Evolutionary conservation across 768 basidiomycete species (phyloP).

Genomic region (Kwoniella heveanensis): DNA sequence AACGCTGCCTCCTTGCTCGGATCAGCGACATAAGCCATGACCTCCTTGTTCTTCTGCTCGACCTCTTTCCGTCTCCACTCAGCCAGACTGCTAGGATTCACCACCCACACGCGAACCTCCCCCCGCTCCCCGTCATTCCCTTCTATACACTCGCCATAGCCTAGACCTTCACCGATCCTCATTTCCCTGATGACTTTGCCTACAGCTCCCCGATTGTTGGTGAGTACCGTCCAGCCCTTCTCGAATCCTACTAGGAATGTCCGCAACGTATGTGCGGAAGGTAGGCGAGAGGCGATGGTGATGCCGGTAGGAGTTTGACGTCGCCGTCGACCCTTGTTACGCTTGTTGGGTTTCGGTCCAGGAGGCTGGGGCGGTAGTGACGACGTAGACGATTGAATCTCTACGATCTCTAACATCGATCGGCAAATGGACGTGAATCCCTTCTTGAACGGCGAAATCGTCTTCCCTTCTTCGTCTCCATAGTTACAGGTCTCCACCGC

Average conservation of each 20-base stretch:
- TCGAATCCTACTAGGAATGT: slow-evolving; percentile 71
- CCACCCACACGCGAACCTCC: slow-evolving; percentile 67
- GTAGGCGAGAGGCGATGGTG: slow-evolving; percentile 22
- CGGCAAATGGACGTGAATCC: slow-evolving; percentile 62
- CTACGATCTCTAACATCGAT: slow-evolving; percentile 59
- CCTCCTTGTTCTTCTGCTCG: slow-evolving; percentile 27
- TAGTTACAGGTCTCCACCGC: slow-evolving; percentile 26
- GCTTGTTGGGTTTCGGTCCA: background rate
- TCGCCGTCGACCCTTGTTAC: slow-evolving; percentile 2
- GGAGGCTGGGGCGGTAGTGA: slow-evolving; percentile 35
- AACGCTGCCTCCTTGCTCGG: background rate
- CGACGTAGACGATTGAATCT: slow-evolving; percentile 54
- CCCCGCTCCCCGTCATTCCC: background rate
- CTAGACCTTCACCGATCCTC: slow-evolving; percentile 52
- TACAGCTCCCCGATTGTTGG: slow-evolving; percentile 78
- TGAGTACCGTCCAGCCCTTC: slow-evolving; percentile 80
- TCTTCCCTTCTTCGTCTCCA: slow-evolving; percentile 40
- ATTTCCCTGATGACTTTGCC: slow-evolving; percentile 73
- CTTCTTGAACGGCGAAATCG: slow-evolving; percentile 57
- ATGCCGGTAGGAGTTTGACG: slow-evolving; percentile 57
- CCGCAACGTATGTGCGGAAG: slow-evolving; percentile 73
- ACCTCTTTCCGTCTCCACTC: slow-evolving; percentile 59
- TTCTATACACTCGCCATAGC: slow-evolving; percentile 30
- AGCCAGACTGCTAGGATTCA: slow-evolving; percentile 77
- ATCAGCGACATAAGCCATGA: slow-evolving; percentile 8